phyloP scores from a whole-genome alignment of 2,329 filamentous ascomycete species.

The Coniochaeta ligniaria region DNA sequence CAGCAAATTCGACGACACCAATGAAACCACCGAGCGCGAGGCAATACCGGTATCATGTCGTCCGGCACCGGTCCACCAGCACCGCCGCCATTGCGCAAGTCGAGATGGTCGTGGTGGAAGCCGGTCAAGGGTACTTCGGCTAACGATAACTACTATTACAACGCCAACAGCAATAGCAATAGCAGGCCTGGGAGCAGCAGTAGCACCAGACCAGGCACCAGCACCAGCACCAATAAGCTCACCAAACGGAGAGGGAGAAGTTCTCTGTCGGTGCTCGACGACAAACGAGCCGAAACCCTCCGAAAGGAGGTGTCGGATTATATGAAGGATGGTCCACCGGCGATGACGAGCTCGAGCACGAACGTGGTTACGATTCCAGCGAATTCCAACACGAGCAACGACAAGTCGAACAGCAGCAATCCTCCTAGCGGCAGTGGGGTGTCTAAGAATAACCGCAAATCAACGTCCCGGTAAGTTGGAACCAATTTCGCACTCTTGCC shows the following conservation, averaged over 20 bases:
- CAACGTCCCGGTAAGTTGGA: conserved; percentile 16
- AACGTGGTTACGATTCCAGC: background rate
- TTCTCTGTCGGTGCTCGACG: conserved; percentile 13
- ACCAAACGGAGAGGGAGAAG: conserved; percentile 2
- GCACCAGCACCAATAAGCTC: background rate
- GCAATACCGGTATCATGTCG: background rate
- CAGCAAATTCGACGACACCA: background rate
- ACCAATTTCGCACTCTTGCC: background rate
- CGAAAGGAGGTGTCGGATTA: conserved; percentile 8
- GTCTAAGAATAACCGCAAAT: conserved; percentile 12
- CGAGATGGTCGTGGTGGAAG: conserved; percentile 2
- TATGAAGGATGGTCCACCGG: background rate
- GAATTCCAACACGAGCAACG: background rate
- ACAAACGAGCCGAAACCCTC: conserved; percentile 10
- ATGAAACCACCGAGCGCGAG: background rate
- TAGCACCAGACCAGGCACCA: background rate
- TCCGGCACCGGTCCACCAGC: background rate
- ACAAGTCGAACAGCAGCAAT: background rate
- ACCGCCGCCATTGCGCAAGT: background rate
- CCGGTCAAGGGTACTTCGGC: background rate
- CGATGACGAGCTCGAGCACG: background rate
- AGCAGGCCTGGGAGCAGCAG: background rate
- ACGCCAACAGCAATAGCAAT: background rate
- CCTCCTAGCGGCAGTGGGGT: background rate
- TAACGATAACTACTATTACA: background rate